phyloP scores from a whole-genome alignment of 768 basidiomycete species.

The Sistotremastrum suecicum region DNA sequence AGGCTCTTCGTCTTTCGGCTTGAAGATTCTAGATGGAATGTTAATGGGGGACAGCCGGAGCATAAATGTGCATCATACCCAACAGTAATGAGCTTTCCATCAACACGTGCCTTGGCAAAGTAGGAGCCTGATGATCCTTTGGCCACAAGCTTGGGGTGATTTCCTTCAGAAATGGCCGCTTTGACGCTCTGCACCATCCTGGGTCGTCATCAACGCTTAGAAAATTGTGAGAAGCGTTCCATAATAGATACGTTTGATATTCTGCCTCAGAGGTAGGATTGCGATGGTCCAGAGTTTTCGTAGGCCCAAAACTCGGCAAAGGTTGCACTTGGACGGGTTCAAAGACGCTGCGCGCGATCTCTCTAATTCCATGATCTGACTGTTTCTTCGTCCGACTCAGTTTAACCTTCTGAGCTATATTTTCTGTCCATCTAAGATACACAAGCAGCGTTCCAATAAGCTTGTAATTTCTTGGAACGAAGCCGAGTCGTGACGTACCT shows the following conservation, averaged over 20 bases:
- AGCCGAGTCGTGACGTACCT: slow-evolving; percentile 25
- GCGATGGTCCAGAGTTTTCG: slow-evolving; percentile 73
- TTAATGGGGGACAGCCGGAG: background rate
- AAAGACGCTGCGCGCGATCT: slow-evolving; percentile 72
- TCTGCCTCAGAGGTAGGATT: slow-evolving; percentile 60
- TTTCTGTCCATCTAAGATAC: slow-evolving; percentile 60
- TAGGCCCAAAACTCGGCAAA: slow-evolving; percentile 20
- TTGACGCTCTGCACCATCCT: slow-evolving; percentile 54
- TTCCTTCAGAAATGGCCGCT: slow-evolving; percentile 56
- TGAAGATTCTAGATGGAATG: slow-evolving; percentile 52
- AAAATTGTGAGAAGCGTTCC: background rate
- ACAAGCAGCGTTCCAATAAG: background rate
- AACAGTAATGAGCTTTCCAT: slow-evolving; percentile 63
- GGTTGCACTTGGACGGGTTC: slow-evolving; percentile 30
- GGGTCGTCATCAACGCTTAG: slow-evolving; percentile 8
- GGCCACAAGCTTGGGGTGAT: slow-evolving; percentile 82
- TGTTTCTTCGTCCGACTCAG: slow-evolving; percentile 52
- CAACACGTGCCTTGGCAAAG: slow-evolving; percentile 75
- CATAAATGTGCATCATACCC: slow-evolving; percentile 25
- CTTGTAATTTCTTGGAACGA: too few species aligned
- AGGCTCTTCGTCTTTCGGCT: slow-evolving; percentile 84
- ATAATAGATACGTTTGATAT: slow-evolving; percentile 48
- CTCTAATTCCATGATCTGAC: slow-evolving; percentile 42
- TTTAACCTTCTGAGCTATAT: slow-evolving; percentile 74
- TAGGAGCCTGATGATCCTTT: slow-evolving; percentile 88